These are phyloP conservation scores for Rhipidocladum racemiflorum DNA, from an alignment of 176 grass and related monocot species.

Conservation along the genomic window DNA sequence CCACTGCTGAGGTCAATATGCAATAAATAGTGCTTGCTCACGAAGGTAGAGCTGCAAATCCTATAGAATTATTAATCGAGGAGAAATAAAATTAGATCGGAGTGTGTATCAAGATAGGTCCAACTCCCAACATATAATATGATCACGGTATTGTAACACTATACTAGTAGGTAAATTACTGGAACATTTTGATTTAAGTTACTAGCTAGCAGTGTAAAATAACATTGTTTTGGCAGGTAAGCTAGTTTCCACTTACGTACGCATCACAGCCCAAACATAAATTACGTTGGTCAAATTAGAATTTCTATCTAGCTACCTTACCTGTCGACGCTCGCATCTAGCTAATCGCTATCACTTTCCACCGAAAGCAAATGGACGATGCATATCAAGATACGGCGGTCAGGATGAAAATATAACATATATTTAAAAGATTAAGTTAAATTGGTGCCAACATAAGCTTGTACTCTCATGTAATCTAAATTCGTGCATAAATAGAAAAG, in stretches of 20 bases:
- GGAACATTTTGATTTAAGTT: neutral
- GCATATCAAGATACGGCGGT: neutral
- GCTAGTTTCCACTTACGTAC: neutral
- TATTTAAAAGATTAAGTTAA: too few species aligned
- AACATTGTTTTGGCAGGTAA: neutral
- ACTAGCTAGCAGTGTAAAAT: neutral
- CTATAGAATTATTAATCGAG: neutral
- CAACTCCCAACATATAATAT: neutral
- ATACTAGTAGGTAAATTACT: neutral
- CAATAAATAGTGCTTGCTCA: neutral
- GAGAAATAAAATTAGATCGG: neutral
- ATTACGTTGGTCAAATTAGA: neutral
- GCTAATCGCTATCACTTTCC: constrained; percentile 34
- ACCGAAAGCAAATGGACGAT: constrained; percentile 30
- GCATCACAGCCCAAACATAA: neutral
- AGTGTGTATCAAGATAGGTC: neutral
- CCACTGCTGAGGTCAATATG: neutral
- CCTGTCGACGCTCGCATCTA: constrained; percentile 7
- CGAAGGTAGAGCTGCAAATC: neutral
- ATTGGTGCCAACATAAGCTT: too few species aligned
- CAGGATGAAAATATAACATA: too few species aligned
- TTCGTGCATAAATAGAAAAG: too few species aligned
- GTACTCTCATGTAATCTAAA: too few species aligned
- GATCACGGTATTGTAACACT: neutral
- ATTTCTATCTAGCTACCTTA: neutral